Evolutionary conservation across 2,329 filamentous ascomycete genomes (phyloP), one percentile per base, ranked within the genome.

Genomic region (Madurella mycetomatis): DNA sequence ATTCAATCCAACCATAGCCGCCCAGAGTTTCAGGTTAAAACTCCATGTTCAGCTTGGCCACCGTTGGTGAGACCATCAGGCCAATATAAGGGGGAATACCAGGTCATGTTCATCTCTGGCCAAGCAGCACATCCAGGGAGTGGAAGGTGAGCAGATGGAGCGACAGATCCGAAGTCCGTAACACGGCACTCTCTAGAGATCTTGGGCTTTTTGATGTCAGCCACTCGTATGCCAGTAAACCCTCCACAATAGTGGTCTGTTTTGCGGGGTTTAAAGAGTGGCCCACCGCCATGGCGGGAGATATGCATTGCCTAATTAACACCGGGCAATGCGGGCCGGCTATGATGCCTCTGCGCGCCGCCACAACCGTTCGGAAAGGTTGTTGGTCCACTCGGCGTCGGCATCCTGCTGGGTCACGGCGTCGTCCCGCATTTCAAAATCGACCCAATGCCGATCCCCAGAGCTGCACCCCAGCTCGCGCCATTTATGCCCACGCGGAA

Each of bases 281-380:
- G 18, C 30, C 52, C 37, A 49, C 42, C 39, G 49, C 49, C 41
- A 40, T 16, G 43, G 25, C 50, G 50, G 54, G 43, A 43, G 25
- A 41, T 17, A 47, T 55, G 44, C 31, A 50, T 41, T 53, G 54
- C 53, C 43, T 55, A 61, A 64, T 63, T 60, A 62, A 64, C 60
- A 46, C 54, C 48, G 31, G 64, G 63, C 62, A 61, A 60, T 54
- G 56, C 61, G 63, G 62, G 51, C 64, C 63, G 64, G 59, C 53
- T 54, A 40, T 47, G 32, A 43, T 49, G 40, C n/a, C 44, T 37
- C 47, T 37, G 39, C 44, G 45, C 44, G n/a, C 53, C 40, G 53
- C 53, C 53, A 58, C 53, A 55, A n/a, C 51, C 46, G 49, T 46
- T 51, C 53, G 47, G 57, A 49, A 47, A n/a, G n/a, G n/a, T n/a